Evolutionary conservation across 306 rosid species (phyloP).

Genomic region (Morella rubra): DNA sequence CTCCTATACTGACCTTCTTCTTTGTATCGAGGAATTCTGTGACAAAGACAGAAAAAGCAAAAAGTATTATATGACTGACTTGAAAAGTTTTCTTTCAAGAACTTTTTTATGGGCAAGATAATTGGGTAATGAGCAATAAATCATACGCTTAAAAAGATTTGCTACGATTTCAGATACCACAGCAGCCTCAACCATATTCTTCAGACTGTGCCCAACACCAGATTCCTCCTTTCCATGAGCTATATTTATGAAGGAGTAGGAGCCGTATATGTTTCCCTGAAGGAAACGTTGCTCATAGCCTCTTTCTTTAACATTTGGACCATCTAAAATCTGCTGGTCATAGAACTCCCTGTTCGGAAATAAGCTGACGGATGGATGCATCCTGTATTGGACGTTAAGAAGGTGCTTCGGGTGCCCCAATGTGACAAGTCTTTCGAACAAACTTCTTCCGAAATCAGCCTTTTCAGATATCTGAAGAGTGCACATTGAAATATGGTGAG

Average conservation of each 20-base stretch:
- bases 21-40: slow-evolving; percentile 35
- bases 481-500: background rate
- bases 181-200: slow-evolving; percentile 52
- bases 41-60: background rate
- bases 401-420: slow-evolving; percentile 34
- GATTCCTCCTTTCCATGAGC: slow-evolving; percentile 39
- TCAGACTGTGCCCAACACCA: slow-evolving; percentile 18
- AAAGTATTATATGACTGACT: background rate
- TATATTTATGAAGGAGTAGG: slow-evolving; percentile 40
- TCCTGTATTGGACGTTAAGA: slow-evolving; percentile 44
- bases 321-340: slow-evolving; percentile 28
- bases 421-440: slow-evolving; percentile 42
- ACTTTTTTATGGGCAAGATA: background rate
- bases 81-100: background rate
- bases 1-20: slow-evolving; percentile 56
- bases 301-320: slow-evolving; percentile 18
- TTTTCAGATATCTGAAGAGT: slow-evolving; percentile 27
- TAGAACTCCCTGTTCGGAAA: slow-evolving; percentile 45
- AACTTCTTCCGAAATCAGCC: slow-evolving; percentile 50
- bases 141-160: slow-evolving; percentile 45
- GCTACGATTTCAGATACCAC: slow-evolving; percentile 42
- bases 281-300: slow-evolving; percentile 26
- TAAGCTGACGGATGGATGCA: slow-evolving; percentile 50
- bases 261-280: slow-evolving; percentile 25
- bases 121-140: background rate